Percentiles rank a stretch among this genome's conserved stretches.
Evolutionary conservation across 495 filamentous ascomycete species (phyloP).

Genomic region (Podospora pseudocomata): DNA sequence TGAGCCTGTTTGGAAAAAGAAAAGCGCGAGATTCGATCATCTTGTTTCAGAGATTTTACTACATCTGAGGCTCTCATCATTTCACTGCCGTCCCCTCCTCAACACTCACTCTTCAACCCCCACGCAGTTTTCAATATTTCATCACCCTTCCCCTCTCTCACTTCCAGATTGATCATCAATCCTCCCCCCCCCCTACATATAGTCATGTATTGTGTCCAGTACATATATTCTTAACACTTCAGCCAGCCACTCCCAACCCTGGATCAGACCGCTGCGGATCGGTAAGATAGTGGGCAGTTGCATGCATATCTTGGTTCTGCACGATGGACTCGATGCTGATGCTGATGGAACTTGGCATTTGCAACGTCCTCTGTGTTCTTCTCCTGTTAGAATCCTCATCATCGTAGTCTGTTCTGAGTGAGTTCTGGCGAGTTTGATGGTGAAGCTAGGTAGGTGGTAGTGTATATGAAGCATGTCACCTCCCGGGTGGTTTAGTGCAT

Average conservation of each 20-base stretch:
- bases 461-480: neutral
- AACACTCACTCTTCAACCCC: neutral
- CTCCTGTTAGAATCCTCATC: neutral
- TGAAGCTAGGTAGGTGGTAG: no score
- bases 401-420: neutral
- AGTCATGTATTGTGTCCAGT: no score
- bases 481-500: neutral
- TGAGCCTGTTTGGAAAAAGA: no score
- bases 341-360: neutral
- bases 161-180: neutral
- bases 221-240: neutral
- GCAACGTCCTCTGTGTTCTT: neutral
- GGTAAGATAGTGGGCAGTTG: neutral
- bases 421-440: neutral
- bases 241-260: neutral
- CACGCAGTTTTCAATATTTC: neutral
- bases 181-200: neutral
- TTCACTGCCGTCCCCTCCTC: neutral
- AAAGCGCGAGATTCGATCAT: no score
- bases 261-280: neutral
- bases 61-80: no score
- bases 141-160: neutral
- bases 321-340: neutral
- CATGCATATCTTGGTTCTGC: neutral
- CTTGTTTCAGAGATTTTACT: no score